Conservation (phyloP, 2,329 filamentous ascomycete species). For the Capronia epimyces region DNA sequence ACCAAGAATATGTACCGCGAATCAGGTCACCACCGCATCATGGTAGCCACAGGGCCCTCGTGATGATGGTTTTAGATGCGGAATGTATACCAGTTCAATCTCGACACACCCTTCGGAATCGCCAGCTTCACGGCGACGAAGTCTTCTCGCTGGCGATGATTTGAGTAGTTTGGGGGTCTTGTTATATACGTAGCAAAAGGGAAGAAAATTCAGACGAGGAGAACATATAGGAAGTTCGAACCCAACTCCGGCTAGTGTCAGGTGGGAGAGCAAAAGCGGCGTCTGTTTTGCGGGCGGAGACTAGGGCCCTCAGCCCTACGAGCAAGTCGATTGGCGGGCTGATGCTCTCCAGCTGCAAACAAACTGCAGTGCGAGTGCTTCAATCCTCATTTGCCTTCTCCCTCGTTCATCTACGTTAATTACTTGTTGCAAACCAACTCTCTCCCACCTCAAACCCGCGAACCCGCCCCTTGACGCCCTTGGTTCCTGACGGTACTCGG, state of each 20-base stretch:
- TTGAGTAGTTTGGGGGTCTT: constrained; percentile 65
- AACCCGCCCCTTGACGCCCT: not conserved
- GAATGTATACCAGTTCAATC: constrained; percentile 48
- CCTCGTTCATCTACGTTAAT: not conserved
- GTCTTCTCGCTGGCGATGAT: constrained; percentile 60
- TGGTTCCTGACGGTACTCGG: not conserved
- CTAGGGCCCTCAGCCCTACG: not conserved
- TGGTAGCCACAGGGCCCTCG: constrained; percentile 60
- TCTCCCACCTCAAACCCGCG: not conserved
- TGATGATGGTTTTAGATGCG: constrained; percentile 79
- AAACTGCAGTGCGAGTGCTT: not conserved
- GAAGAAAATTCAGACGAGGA: constrained; percentile 36
- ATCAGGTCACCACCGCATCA: constrained; percentile 64
- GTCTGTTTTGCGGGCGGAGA: not conserved
- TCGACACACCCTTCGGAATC: constrained; percentile 68
- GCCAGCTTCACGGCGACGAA: constrained; percentile 54
- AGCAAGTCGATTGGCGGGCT: constrained; percentile 1
- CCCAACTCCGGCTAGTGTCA: constrained; percentile 6
- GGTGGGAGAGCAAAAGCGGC: not conserved
- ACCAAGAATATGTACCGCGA: constrained; percentile 51
- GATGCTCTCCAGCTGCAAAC: not conserved
- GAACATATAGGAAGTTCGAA: constrained; percentile 1
- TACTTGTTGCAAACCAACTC: not conserved
- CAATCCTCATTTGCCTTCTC: constrained; percentile 3
- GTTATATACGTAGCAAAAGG: constrained; percentile 35